These are phyloP conservation scores for Xylaria sp. DNA, from an alignment of 2,329 filamentous ascomycete genomes.

Conservation along the genomic window DNA sequence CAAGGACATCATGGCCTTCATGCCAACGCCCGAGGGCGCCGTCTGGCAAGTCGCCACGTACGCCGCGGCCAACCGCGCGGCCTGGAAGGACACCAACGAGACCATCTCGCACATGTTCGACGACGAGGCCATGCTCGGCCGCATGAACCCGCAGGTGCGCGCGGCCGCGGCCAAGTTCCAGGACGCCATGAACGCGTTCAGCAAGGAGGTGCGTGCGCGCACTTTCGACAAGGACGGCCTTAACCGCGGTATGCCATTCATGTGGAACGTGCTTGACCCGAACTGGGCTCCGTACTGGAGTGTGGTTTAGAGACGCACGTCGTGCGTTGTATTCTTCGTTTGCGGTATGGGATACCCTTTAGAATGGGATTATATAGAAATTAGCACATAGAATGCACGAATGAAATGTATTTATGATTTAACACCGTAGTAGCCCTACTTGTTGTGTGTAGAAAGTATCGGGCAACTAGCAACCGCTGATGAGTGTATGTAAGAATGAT, in stretches of 20 bases:
- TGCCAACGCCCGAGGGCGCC: slow-evolving; percentile 42
- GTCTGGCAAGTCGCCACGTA: slow-evolving; percentile 46
- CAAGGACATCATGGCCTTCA: slow-evolving; percentile 41
- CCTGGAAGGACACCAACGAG: slow-evolving; percentile 43
- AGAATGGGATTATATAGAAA: slow-evolving; percentile 8
- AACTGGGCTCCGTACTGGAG: slow-evolving; percentile 26
- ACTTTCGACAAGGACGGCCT: slow-evolving; percentile 50
- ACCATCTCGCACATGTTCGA: slow-evolving; percentile 51
- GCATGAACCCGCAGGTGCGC: slow-evolving; percentile 41
- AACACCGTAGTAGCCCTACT: too few relatives aligned
- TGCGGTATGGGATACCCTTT: background rate
- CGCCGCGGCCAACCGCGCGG: slow-evolving; percentile 49
- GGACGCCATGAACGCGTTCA: slow-evolving; percentile 46
- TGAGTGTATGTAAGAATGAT: too few relatives aligned
- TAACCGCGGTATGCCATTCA: slow-evolving; percentile 53
- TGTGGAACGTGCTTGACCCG: slow-evolving; percentile 43
- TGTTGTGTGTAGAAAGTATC: too few relatives aligned
- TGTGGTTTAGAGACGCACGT: slow-evolving; percentile 12
- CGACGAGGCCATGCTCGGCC: slow-evolving; percentile 41
- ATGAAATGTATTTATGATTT: background rate
- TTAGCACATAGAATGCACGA: slow-evolving; percentile 7
- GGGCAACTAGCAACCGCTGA: too few relatives aligned
- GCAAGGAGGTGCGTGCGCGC: slow-evolving; percentile 44
- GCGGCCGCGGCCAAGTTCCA: slow-evolving; percentile 45
- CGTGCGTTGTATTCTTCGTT: background rate